phyloP scores from a whole-genome alignment of 2,329 filamentous ascomycete genomes.

The Venturia oleaginea region DNA sequence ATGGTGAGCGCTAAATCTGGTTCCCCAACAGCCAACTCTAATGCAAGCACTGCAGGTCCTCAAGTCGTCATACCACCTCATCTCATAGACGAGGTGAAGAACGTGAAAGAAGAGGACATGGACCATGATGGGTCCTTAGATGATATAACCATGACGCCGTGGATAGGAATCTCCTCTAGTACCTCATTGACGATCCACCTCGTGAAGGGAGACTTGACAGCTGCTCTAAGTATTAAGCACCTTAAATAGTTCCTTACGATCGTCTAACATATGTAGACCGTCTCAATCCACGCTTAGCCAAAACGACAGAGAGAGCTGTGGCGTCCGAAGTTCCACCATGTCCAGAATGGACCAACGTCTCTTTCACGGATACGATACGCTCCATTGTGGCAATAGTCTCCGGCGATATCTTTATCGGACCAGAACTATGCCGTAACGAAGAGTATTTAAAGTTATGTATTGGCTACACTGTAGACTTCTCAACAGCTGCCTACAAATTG shows the following conservation, averaged over 20 bases:
- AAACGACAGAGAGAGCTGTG: background rate
- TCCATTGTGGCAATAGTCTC: background rate
- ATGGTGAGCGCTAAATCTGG: too few species aligned
- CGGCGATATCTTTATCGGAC: slow-evolving; percentile 9
- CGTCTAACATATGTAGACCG: background rate
- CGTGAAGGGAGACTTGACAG: background rate
- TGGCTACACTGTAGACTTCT: background rate
- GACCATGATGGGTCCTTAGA: background rate
- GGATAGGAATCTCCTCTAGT: background rate
- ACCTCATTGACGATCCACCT: background rate
- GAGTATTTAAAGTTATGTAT: background rate
- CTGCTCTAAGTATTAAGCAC: background rate
- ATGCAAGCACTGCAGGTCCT: too few species aligned
- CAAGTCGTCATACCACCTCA: background rate
- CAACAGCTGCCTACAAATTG: background rate
- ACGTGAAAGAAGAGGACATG: background rate
- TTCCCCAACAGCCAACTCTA: too few species aligned
- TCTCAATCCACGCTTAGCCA: background rate
- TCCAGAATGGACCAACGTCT: slow-evolving; percentile 12
- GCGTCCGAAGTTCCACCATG: background rate
- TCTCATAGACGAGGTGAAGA: background rate
- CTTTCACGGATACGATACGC: background rate
- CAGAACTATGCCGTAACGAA: slow-evolving; percentile 8
- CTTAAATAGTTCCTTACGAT: background rate
- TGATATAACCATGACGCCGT: background rate